A percentile compares a stretch with the other conserved stretches of the same genome.
phyloP scores from a whole-genome alignment of 2,329 filamentous ascomycete species.

The Penicillium crustosum region DNA sequence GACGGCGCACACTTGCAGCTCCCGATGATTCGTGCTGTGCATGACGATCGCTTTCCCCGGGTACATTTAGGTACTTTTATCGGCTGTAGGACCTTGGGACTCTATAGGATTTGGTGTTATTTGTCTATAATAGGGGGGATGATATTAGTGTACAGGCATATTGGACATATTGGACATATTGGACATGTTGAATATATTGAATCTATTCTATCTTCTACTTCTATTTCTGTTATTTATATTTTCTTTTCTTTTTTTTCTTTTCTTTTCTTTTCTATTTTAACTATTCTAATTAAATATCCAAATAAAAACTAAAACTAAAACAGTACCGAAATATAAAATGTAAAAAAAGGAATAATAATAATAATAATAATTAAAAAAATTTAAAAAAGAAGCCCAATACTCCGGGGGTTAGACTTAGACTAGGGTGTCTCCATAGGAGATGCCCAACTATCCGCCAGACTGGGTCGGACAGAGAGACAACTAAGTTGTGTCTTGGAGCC shows the following conservation, averaged over 20 bases:
- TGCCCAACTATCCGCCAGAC: constrained; percentile 26
- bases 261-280: neutral
- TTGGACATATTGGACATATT: neutral
- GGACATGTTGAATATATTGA: neutral
- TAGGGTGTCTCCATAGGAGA: constrained; percentile 9
- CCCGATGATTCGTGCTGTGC: constrained; percentile 21
- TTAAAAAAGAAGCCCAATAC: constrained; percentile 10
- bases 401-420: constrained; percentile 11
- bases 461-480: constrained; percentile 26
- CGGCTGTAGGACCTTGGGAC: too few relatives aligned
- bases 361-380: neutral
- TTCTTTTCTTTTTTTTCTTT: neutral
- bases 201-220: neutral
- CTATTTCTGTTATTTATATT: neutral
- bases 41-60: constrained; percentile 20
- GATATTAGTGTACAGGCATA: neutral
- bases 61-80: constrained; percentile 6
- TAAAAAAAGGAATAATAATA: neutral
- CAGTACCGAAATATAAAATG: neutral
- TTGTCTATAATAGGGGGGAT: neutral
- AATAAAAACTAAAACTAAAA: neutral
- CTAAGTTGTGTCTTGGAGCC: constrained; percentile 20
- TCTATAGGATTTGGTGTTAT: neutral
- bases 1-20: constrained; percentile 28
- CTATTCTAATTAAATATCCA: neutral